Base-by-base conservation (phyloP, 305 asterid genomes). In the Lippia alba region DNA sequence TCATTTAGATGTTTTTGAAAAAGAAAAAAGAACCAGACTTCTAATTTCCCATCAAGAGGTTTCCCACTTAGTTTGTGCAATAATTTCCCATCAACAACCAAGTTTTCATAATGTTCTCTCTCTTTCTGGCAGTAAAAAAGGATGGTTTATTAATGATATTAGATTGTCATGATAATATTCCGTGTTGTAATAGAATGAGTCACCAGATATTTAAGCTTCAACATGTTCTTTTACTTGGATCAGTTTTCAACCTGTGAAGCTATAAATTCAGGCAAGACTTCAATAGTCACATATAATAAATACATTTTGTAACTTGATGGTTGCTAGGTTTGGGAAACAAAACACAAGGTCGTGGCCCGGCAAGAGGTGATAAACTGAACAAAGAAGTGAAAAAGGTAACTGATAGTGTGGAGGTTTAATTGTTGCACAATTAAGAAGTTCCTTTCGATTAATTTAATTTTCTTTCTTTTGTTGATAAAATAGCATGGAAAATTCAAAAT, bases 61-160 rank as follows among this genome's bases (percentile, higher is more conserved):
- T 61, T 41, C 70, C 85, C 83, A 55, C 83, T 78, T 54, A 69
- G 69, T 33, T 76, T 76, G 70, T 82, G 83, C 80, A 80, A 60
- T 60, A 86, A 58, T 65, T 80, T 79, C 45, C 91, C 96, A 11
- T 80, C 83, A 17, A 58, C 70, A 54, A 89, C 78, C 71, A 74
- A 61, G 59, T 62, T 83, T 78, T 89, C 92, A 32, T 85, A 85
- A 67, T 82, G 58, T 36, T 89, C 85, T 68, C 96, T 83, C 78
- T 89, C 96, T 75, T 86, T 81, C 96, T 89, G 87, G 59, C 40
- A 20, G 73, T 1, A 32, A 61, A 55, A 69, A 74, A 66, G n/a
- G 17, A 9, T 11, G 32, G 51, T 67, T 12, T 9, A 24, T 59
- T 14, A 55, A 41, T 3, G 41, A 0, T 5, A 6, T 2, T 12